These are phyloP conservation scores for Atkinsonella hypoxylon DNA, from an alignment of 2,329 filamentous ascomycete genomes.

Conservation along the genomic window DNA sequence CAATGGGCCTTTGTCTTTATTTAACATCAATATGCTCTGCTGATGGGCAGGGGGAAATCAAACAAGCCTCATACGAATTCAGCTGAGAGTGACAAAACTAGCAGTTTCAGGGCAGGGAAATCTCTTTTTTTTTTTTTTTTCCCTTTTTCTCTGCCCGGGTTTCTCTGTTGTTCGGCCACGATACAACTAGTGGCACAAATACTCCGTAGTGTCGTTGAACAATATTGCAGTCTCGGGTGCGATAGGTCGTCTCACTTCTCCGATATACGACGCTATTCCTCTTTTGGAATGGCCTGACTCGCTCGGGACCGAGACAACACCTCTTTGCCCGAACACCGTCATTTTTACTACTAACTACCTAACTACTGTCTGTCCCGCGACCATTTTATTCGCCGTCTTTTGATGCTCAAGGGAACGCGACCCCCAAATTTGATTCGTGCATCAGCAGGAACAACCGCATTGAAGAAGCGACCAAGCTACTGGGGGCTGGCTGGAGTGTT, in stretches of 20 bases:
- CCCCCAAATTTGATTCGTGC: background rate
- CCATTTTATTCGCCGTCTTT: background rate
- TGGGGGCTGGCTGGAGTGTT: background rate
- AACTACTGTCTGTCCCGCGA: no score
- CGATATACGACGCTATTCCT: background rate
- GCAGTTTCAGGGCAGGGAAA: no score
- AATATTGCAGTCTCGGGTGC: background rate
- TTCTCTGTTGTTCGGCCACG: background rate
- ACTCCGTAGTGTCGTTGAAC: no score
- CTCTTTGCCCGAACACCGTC: conserved; percentile 3
- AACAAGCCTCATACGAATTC: no score
- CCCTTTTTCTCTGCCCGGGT: no score
- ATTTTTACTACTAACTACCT: background rate
- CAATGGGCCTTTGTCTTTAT: no score
- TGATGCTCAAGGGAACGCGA: background rate
- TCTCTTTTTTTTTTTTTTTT: no score
- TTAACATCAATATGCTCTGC: no score
- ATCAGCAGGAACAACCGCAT: background rate
- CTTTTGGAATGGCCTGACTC: background rate
- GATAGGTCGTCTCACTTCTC: background rate
- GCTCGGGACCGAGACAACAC: conserved; percentile 7
- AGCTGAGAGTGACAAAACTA: no score
- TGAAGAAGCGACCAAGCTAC: background rate
- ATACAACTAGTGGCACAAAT: background rate
- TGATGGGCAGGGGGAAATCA: no score